Percentiles rank a stretch among this genome's conserved stretches.
phyloP scores from a whole-genome alignment of 2,329 filamentous ascomycete genomes.

The Albifimbria verrucaria region DNA sequence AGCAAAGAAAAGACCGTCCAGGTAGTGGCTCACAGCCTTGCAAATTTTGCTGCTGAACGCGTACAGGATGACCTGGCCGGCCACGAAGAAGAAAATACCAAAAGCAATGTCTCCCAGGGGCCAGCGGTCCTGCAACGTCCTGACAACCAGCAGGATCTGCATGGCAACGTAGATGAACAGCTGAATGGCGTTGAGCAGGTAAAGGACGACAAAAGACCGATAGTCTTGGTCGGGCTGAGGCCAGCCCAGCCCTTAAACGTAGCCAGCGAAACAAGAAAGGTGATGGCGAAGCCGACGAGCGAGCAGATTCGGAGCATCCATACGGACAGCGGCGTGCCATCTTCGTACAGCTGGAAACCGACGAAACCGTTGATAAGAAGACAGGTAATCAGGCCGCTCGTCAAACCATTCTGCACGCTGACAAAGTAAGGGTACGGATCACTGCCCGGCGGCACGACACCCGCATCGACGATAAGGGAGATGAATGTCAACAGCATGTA shows the following conservation, averaged over 20 bases:
- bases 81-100: conserved; percentile 85
- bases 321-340: conserved; percentile 87
- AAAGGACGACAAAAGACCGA: conserved; percentile 91
- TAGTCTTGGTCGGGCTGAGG: conserved; percentile 77
- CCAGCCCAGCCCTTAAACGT: conserved; percentile 94
- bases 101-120: conserved; percentile 89
- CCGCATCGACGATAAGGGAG: conserved; percentile 87
- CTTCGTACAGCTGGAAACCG: conserved; percentile 96
- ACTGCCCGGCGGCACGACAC: conserved; percentile 82
- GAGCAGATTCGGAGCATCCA: conserved; percentile 86
- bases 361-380: conserved; percentile 97
- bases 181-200: conserved; percentile 85
- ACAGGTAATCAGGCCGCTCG: conserved; percentile 82
- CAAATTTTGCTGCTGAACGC: conserved; percentile 85
- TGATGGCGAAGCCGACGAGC: conserved; percentile 77
- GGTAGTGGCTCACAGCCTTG: conserved; percentile 79
- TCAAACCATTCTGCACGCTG: conserved; percentile 78
- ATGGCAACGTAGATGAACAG: conserved; percentile 81
- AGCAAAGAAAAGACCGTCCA: conserved; percentile 92
- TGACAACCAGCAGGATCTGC: conserved; percentile 83
- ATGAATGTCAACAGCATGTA: conserved; percentile 88
- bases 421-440: conserved; percentile 86
- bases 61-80: conserved; percentile 90
- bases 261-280: conserved; percentile 80
- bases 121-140: conserved; percentile 93